Conservation (phyloP, 805 yeast genomes). For the Metschnikowia cerradonensis region DNA sequence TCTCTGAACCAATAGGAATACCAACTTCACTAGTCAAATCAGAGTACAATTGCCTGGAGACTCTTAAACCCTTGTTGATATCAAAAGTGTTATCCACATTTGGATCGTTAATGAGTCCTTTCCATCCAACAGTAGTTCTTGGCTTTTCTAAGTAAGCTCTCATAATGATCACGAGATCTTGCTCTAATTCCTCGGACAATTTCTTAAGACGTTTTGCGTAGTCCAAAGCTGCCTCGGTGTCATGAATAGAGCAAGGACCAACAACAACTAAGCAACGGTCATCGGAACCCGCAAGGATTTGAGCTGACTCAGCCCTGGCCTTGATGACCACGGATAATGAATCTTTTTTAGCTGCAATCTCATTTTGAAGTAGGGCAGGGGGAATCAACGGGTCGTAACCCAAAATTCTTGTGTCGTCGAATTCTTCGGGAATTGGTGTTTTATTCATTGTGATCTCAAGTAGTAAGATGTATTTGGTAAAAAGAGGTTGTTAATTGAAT, state of each 20-base stretch:
- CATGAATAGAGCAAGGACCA: conserved; percentile 98
- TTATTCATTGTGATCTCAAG: conserved; percentile 23
- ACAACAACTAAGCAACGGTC: conserved; percentile 86
- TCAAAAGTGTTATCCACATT: conserved; percentile 90
- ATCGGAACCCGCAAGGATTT: conserved; percentile 73
- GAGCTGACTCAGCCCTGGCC: conserved; percentile 73
- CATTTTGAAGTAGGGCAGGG: conserved; percentile 88
- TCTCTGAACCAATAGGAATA: conserved; percentile 89
- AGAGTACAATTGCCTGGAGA: conserved; percentile 81
- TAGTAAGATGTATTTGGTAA: neutral
- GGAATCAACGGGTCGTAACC: conserved; percentile 97
- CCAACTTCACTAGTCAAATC: conserved; percentile 69
- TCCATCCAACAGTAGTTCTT: conserved; percentile 99
- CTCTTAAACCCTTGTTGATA: conserved; percentile 89
- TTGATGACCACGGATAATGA: conserved; percentile 61
- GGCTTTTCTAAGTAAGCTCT: conserved; percentile 98
- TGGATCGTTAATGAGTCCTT: conserved; percentile 96
- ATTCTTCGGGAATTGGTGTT: conserved; percentile 61
- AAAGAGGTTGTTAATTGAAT: neutral
- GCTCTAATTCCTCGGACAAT: conserved; percentile 57
- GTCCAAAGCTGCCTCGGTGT: conserved; percentile 86
- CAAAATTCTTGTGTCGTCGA: conserved; percentile 69
- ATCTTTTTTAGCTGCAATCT: conserved; percentile 61
- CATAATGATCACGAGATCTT: conserved; percentile 85
- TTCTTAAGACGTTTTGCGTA: conserved; percentile 67